Base-by-base conservation (phyloP, 306 rosid genomes). In the Dalbergia cochinchinensis region DNA sequence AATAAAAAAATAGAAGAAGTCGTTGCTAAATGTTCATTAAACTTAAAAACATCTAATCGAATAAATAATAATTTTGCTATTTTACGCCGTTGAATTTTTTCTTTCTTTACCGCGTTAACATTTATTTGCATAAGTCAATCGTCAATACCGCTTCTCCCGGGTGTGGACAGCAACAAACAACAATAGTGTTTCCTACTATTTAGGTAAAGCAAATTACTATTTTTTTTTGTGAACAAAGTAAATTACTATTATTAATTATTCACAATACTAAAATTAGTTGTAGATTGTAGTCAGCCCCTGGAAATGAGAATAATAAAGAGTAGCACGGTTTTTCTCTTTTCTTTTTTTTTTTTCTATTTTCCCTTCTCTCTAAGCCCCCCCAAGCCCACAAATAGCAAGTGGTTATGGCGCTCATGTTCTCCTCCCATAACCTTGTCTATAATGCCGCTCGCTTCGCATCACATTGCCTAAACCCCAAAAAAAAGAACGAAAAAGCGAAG, bases 61-160 rank as follows among this genome's bases (percentile, higher is more conserved):
- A 44, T 8, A 44, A 4, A 37, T 6, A 8, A 5, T 42, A 8
- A 42, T 42, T 42, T 42, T 7, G 22, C 34, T 26, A 5, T 4
- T 11, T 26, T 60, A 60, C n/a, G 1, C 65, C 39, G 39, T 11
- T 11, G 8, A 22, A 26, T 60, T 11, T 10, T 0, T 26, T 59
- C 22, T 14, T 1, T 16, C 33, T 31, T 53, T 26, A 61, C 18
- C 16, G 14, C 34, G 41, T 26, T 31, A 31, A 5, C 6, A 26
- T 11, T 22, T 19, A 42, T 48, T n/a, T 73, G 60, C 8, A 19
- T 13, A 16, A 16, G 82, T 84, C 71, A 35, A 1, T 26, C 1
- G 70, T 76, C 12, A 48, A 48, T 48, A 48, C 73, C 77, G 72
- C 20, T 72, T 80, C 80, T 70, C 41, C 64, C 77, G 73, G 77